phyloP scores from a whole-genome alignment of 2,329 filamentous ascomycete genomes.

The Botrytis pseudocinerea region DNA sequence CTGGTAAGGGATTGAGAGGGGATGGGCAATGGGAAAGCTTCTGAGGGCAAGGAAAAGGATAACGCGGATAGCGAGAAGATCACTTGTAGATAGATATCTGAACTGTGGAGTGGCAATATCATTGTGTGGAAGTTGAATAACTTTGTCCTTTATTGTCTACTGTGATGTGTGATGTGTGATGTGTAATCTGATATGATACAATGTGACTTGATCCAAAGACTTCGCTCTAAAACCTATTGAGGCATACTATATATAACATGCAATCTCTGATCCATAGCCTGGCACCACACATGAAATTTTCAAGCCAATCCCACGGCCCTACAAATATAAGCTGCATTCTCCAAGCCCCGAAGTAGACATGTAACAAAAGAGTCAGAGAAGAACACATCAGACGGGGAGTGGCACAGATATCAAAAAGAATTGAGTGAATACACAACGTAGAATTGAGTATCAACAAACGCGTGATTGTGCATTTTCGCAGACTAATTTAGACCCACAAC shows the following conservation, averaged over 20 bases:
- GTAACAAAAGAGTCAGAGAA: background rate
- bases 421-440: background rate
- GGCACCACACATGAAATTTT: background rate
- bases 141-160: background rate
- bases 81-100: slow-evolving; percentile 13
- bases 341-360: background rate
- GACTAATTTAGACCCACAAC: background rate
- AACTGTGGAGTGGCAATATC: slow-evolving; percentile 5
- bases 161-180: background rate
- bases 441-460: background rate
- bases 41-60: background rate
- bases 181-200: background rate
- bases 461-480: background rate
- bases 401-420: background rate
- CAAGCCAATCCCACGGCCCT: background rate
- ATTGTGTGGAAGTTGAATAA: slow-evolving; percentile 10
- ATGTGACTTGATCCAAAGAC: background rate
- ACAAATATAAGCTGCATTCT: background rate
- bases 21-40: background rate
- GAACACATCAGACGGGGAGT: background rate
- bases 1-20: background rate
- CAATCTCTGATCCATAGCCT: background rate
- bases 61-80: background rate
- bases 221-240: background rate
- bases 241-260: background rate